phyloP scores from a whole-genome alignment of 495 filamentous ascomycete genomes.

The Lophium mytilinum region DNA sequence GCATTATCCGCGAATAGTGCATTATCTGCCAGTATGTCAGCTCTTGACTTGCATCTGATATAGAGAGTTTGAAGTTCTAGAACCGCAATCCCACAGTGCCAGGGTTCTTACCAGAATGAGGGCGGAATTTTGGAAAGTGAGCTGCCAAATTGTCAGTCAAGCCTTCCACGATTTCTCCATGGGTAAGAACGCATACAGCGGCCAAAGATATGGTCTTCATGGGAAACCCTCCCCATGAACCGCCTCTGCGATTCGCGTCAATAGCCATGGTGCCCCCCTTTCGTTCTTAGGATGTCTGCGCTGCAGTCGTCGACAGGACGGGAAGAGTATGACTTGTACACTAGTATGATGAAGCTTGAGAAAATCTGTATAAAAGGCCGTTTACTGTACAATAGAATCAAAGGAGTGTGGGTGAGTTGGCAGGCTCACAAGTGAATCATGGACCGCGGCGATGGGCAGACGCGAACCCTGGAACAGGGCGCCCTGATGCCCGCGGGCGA shows the following conservation, averaged over 20 bases:
- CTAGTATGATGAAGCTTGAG: not conserved
- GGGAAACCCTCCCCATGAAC: conserved; percentile 44
- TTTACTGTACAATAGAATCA: not conserved
- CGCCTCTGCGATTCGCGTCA: conserved; percentile 16
- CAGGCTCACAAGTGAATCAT: not conserved
- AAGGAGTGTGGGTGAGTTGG: conserved; percentile 11
- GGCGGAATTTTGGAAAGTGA: conserved; percentile 72
- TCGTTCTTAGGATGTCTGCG: not conserved
- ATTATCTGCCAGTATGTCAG: conserved; percentile 50
- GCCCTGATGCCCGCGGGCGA: not conserved
- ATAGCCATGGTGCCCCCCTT: conserved; percentile 16
- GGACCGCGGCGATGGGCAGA: not conserved
- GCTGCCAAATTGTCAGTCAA: conserved; percentile 36
- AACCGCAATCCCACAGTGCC: not conserved
- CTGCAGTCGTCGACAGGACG: not conserved
- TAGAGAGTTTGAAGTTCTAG: not conserved
- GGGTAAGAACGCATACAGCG: conserved; percentile 48
- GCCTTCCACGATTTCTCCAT: conserved; percentile 18
- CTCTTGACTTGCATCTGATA: conserved; percentile 3
- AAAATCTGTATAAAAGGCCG: not conserved
- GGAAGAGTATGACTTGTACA: too few relatives aligned
- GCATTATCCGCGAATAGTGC: conserved; percentile 93
- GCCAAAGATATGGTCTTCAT: conserved; percentile 73
- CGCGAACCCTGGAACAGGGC: not conserved
- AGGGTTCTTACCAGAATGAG: conserved; percentile 56